Percentiles rank a stretch among this genome's conserved stretches.
These are phyloP conservation scores for Abrus precatorius DNA, from an alignment of 306 rosid species.

Conservation along the genomic window DNA sequence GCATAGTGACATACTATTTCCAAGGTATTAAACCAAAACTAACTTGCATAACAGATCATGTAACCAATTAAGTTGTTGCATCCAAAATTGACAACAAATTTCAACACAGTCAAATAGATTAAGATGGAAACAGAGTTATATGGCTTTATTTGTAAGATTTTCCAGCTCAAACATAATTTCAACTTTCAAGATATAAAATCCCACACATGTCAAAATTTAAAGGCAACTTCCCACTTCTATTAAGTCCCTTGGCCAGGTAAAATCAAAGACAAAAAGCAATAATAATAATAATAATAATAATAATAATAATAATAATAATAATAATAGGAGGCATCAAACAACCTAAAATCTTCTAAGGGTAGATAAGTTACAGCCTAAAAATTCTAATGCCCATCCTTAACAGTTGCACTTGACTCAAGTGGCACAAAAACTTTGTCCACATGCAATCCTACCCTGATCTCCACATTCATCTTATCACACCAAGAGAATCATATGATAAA, in stretches of 20 bases:
- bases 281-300: too few species aligned
- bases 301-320: not conserved
- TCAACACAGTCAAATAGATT: not conserved
- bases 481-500: conserved; percentile 40
- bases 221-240: conserved; percentile 26
- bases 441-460: conserved; percentile 27
- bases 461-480: conserved; percentile 8
- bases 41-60: conserved; percentile 32
- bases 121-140: conserved; percentile 19
- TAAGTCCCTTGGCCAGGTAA: not conserved
- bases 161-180: conserved; percentile 32
- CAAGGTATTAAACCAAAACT: conserved; percentile 35
- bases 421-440: not conserved
- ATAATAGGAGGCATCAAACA: not conserved
- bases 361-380: not conserved
- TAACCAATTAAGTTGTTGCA: conserved; percentile 33
- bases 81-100: conserved; percentile 42
- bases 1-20: conserved; percentile 50
- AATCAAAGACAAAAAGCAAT: not conserved
- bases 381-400: conserved; percentile 12
- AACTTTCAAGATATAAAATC: conserved; percentile 27
- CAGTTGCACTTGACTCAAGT: not conserved
- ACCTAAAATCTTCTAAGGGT: conserved; percentile 20
- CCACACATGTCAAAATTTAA: conserved; percentile 27
- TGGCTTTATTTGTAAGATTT: conserved; percentile 30